Base-by-base conservation (phyloP, 23 red algal genomes). In the Gracilariopsis chorda region DNA sequence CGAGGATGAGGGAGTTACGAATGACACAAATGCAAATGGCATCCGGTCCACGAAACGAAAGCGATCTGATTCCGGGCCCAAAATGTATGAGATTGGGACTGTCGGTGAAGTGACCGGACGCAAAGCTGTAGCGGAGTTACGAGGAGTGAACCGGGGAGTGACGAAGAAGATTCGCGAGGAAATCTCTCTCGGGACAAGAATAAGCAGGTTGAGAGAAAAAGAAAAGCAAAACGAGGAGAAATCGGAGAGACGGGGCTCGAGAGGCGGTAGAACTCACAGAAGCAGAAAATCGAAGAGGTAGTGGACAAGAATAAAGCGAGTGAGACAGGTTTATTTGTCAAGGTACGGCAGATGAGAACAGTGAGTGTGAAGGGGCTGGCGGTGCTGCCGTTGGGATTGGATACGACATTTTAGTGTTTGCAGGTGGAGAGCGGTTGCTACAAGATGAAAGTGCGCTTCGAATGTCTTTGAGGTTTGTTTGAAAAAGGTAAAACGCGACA, bases 51-150 rank as follows among this genome's bases (percentile, higher is more conserved):
- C 35, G 47, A 42, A 25, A 17, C 39, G 28, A 44, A 13, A 25
- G 0, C 19, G 20, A 0, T 27, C 21, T n/a, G 51, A 33, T 29
- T 45, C 60, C 19, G 65, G 23, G 10, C 58, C 82, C 30, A 87
- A 74, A 45, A 87, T 87, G 82, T 87, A 87, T 45, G 82, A 67
- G 17, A 36, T 87, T 43, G 82, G 65, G 5, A 51, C 53, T 7
- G 60, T 57, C 13, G 82, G 60, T 2, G 42, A 67, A 12, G 35
- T 87, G 62, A 70, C 30, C 4, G 82, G 82, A 13, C 29, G 48
- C 48, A 80, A 53, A 28, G 76, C 45, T 19, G 39, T 53, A 17
- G 42, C 33, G 28, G 30, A 47, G 13, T 12, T 2, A 14, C 23
- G 17, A 17, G 30, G 19, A 27, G 10, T 19, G 39, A 73, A 13